Conservation (phyloP, 805 yeast genomes). For the Barnettozyma californica region DNA sequence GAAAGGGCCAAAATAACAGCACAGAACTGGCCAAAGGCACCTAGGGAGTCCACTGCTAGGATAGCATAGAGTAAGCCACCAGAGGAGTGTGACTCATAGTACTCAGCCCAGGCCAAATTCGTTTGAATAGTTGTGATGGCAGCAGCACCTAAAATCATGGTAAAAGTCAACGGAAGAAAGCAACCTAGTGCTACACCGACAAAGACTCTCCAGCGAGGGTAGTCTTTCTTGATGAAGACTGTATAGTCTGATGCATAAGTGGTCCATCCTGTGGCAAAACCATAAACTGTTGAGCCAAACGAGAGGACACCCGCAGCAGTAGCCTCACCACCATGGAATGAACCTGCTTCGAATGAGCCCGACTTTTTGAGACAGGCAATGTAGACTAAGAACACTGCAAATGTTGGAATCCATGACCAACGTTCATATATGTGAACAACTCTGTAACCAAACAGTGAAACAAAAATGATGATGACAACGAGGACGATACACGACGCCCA, state of each 20-base stretch:
- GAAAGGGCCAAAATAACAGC: constrained; percentile 79
- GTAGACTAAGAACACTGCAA: constrained; percentile 65
- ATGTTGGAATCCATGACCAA: constrained; percentile 83
- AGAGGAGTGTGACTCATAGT: constrained; percentile 47
- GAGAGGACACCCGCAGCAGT: constrained; percentile 75
- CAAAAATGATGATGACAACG: constrained; percentile 57
- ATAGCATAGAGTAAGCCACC: constrained; percentile 84
- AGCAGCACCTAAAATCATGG: constrained; percentile 82
- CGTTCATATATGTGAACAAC: constrained; percentile 78
- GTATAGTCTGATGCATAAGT: constrained; percentile 91
- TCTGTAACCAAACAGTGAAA: constrained; percentile 79
- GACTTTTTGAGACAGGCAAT: constrained; percentile 54
- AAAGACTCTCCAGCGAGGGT: constrained; percentile 55
- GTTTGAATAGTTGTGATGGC: constrained; percentile 61
- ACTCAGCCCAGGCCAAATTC: constrained; percentile 37
- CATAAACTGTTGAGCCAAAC: constrained; percentile 77
- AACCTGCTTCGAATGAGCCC: constrained; percentile 54
- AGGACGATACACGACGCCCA: constrained; percentile 87
- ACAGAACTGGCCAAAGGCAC: constrained; percentile 86
- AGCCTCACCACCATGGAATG: constrained; percentile 45
- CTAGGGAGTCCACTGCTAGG: constrained; percentile 71
- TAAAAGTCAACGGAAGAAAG: constrained; percentile 60
- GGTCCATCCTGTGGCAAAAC: constrained; percentile 93
- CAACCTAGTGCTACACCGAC: constrained; percentile 59
- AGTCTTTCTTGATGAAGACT: constrained; percentile 69